phyloP scores from a whole-genome alignment of 1,139 yeast genomes.

The Debaryomycetaceae sp. region DNA sequence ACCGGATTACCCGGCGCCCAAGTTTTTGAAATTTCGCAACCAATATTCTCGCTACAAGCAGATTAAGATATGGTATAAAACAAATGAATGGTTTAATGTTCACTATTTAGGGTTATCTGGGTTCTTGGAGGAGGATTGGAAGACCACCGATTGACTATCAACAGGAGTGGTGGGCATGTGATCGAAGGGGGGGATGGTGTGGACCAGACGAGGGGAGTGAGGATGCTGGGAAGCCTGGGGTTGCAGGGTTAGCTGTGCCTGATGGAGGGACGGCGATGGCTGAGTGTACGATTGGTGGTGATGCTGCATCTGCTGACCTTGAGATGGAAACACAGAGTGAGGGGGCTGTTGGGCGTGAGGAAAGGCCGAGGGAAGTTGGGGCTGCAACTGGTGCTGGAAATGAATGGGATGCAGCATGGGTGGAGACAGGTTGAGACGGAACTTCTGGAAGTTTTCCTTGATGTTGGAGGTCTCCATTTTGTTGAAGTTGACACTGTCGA shows the following conservation, averaged over 20 bases:
- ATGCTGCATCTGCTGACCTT: not conserved
- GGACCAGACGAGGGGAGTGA: not conserved
- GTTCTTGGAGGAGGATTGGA: not conserved
- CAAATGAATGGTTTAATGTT: too few relatives aligned
- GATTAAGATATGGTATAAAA: too few relatives aligned
- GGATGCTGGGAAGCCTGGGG: not conserved
- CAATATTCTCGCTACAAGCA: not conserved
- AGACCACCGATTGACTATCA: not conserved
- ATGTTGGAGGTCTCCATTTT: constrained; percentile 7
- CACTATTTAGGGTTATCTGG: not conserved
- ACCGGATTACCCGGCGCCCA: constrained; percentile 4
- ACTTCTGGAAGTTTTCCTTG: constrained; percentile 9
- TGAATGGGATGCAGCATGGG: not conserved
- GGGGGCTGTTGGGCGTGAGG: constrained; percentile 1
- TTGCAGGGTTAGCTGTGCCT: constrained; percentile 3
- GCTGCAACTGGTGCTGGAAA: constrained; percentile 1
- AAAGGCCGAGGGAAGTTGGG: constrained; percentile 1
- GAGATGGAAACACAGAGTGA: not conserved
- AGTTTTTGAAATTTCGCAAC: constrained; percentile 2
- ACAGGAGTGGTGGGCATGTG: not conserved
- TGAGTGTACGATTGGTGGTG: not conserved
- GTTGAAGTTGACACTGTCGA: constrained; percentile 7
- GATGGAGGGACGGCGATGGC: constrained; percentile 1
- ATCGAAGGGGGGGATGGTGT: not conserved
- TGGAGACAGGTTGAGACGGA: constrained; percentile 4